Conservation (phyloP, 371 early-diverging fungal genomes). For the Mortierella sp. region DNA sequence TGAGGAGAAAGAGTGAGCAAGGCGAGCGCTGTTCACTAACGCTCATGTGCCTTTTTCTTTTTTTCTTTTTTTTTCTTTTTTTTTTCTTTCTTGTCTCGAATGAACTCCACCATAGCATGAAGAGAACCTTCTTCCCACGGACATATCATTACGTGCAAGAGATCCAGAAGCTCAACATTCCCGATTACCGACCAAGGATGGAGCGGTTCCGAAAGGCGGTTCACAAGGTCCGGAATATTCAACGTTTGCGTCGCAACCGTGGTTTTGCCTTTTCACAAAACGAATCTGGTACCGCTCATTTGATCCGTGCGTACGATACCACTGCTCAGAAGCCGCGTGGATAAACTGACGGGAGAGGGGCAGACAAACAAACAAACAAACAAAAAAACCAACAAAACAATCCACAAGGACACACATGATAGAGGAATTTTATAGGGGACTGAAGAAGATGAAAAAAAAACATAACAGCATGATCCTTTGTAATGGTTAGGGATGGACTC, state of each 20-base stretch:
- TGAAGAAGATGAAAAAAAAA: no score
- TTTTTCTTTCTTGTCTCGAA: background rate
- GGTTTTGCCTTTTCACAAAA: slow-evolving; percentile 98
- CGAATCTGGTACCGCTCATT: slow-evolving; percentile 93
- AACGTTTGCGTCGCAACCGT: slow-evolving; percentile 90
- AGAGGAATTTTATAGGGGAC: no score
- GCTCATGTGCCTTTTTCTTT: no score
- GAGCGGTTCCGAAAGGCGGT: slow-evolving; percentile 97
- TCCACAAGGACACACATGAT: no score
- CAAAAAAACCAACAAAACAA: no score
- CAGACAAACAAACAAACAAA: no score
- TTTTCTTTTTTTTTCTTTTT: background rate
- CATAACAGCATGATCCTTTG: no score
- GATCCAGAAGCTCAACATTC: slow-evolving; percentile 97
- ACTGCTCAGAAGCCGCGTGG: slow-evolving; percentile 94
- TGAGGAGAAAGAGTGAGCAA: no score
- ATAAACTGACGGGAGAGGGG: no score
- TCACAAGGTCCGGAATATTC: slow-evolving; percentile 93
- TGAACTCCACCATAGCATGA: slow-evolving; percentile 55
- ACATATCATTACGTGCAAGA: slow-evolving; percentile 97
- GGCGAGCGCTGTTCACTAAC: no score
- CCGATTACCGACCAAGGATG: slow-evolving; percentile 97
- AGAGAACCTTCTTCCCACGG: slow-evolving; percentile 83
- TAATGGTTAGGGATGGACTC: no score
- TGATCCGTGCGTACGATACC: slow-evolving; percentile 97